Percentiles rank a stretch among this genome's conserved stretches.
phyloP scores from a whole-genome alignment of 148 eudicot genomes.

The Nyssa sinensis region DNA sequence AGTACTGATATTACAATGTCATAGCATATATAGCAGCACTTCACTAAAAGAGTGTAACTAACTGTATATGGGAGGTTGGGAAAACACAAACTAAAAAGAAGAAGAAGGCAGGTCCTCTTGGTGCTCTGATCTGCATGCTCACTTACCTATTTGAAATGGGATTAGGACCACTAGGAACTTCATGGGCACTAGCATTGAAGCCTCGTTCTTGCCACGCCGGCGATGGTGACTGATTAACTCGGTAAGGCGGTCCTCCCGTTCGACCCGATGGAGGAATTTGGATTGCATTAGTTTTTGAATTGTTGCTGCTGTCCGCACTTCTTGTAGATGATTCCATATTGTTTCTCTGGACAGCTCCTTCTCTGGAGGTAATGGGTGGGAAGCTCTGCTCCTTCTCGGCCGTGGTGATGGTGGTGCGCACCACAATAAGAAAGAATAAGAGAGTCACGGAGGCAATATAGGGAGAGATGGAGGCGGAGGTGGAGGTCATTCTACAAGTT shows the following conservation, averaged over 20 bases:
- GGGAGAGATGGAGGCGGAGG: conserved; percentile 3
- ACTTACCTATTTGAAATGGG: conserved; percentile 39
- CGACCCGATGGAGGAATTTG: conserved; percentile 2
- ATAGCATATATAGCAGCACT: background rate
- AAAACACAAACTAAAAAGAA: background rate
- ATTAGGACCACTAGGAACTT: conserved; percentile 44
- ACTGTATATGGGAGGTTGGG: background rate
- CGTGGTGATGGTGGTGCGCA: conserved; percentile 6
- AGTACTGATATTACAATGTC: background rate
- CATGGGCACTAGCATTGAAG: conserved; percentile 27
- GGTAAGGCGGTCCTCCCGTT: conserved; percentile 5
- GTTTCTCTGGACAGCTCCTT: background rate
- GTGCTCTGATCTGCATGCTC: background rate
- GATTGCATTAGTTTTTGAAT: conserved; percentile 1
- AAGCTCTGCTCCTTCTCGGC: background rate
- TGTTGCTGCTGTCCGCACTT: no score
- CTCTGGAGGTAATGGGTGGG: background rate
- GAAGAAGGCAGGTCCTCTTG: background rate
- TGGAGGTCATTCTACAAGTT: conserved; percentile 14
- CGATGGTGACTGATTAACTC: no score
- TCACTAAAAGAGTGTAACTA: background rate
- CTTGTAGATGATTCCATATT: background rate
- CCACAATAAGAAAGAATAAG: conserved; percentile 3
- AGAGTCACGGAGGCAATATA: conserved; percentile 8
- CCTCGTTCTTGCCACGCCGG: conserved; percentile 6